A percentile compares a stretch with the other conserved stretches of the same genome.
Evolutionary conservation across 257 asterid genomes (phyloP).

Genomic region (Solanum sitiens): DNA sequence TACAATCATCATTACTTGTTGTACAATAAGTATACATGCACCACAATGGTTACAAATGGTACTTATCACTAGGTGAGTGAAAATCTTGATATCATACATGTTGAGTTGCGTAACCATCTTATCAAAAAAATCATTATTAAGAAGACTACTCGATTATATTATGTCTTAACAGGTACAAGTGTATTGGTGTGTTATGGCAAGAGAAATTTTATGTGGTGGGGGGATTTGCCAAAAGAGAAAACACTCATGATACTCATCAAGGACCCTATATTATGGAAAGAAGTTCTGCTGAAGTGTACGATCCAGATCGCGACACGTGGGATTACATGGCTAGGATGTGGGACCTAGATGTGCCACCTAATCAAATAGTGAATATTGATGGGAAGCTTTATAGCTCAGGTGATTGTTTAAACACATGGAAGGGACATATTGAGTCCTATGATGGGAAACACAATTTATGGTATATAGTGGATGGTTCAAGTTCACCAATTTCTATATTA

Average conservation of each 20-base stretch:
- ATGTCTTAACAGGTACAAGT: slow-evolving; percentile 23
- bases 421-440: slow-evolving; percentile 45
- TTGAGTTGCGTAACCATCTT: neutral
- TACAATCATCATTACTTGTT: neutral
- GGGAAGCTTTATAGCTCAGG: slow-evolving; percentile 56
- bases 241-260: neutral
- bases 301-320: slow-evolving; percentile 22
- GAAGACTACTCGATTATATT: neutral
- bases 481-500: slow-evolving; percentile 13
- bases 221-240: slow-evolving; percentile 31
- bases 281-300: slow-evolving; percentile 46
- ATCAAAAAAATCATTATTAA: neutral
- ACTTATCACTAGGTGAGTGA: neutral
- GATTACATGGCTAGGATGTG: slow-evolving; percentile 38
- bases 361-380: slow-evolving; percentile 39
- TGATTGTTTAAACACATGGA: slow-evolving; percentile 52
- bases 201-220: slow-evolving; percentile 36
- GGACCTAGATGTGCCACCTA: slow-evolving; percentile 62
- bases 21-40: neutral
- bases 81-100: neutral
- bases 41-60: neutral
- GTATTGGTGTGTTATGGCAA: slow-evolving; percentile 43
- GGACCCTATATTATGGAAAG: slow-evolving; percentile 34
- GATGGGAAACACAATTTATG: slow-evolving; percentile 40
- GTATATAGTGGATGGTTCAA: slow-evolving; percentile 39